A percentile compares a stretch with the other conserved stretches of the same genome.
Evolutionary conservation across 768 basidiomycete genomes (phyloP).

Genomic region (Russula compacta): DNA sequence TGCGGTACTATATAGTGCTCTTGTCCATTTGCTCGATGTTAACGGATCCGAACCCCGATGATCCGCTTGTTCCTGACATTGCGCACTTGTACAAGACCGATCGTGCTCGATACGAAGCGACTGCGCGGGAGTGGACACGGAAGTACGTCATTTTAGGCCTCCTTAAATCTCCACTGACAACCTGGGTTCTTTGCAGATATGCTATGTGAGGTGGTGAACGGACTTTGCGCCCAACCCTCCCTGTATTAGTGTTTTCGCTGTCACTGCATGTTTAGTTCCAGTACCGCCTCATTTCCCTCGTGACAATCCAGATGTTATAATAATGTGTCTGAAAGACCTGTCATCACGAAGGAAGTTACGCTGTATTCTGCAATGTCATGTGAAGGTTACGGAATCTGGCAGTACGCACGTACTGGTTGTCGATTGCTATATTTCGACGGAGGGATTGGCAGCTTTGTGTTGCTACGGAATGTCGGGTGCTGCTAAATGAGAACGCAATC

Average conservation of each 20-base stretch:
- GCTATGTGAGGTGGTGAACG: slow-evolving; percentile 18
- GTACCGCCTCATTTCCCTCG: slow-evolving; percentile 8
- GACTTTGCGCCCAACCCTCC: slow-evolving; percentile 3
- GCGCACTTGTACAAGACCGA: slow-evolving; percentile 99
- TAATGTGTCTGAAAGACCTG: neutral
- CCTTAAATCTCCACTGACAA: neutral
- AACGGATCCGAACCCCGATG: slow-evolving; percentile 98
- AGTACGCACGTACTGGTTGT: neutral
- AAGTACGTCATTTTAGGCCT: slow-evolving; percentile 51
- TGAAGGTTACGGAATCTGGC: neutral
- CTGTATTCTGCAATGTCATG: neutral
- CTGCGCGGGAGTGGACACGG: slow-evolving; percentile 98
- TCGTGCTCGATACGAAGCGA: slow-evolving; percentile 92
- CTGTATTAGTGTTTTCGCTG: slow-evolving; percentile 19
- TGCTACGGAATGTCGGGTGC: neutral
- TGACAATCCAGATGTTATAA: slow-evolving; percentile 16
- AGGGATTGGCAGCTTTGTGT: neutral
- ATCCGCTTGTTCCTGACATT: slow-evolving; percentile 97
- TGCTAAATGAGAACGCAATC: neutral
- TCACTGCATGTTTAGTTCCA: slow-evolving; percentile 13
- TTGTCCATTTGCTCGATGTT: slow-evolving; percentile 99
- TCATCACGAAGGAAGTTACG: neutral
- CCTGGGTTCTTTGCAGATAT: slow-evolving; percentile 15
- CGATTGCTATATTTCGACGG: neutral
- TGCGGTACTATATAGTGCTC: slow-evolving; percentile 47